Base-by-base conservation (phyloP, 331 rosid species). In the Pyracantha coccinea region DNA sequence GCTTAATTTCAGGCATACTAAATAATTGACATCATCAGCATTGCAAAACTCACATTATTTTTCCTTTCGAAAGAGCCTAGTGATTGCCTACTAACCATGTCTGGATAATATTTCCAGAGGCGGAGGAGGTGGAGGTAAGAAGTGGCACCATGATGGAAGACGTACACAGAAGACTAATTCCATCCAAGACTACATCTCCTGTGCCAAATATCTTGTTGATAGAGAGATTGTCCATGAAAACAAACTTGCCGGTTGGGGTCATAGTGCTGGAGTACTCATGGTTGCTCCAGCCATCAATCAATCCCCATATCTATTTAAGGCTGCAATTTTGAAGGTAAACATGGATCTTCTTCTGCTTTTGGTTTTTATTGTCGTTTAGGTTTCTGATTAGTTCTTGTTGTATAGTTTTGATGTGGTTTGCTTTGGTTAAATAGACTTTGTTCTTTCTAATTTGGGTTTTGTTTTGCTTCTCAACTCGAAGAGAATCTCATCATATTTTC, bases 221-320 rank as follows among this genome's bases (percentile, higher is more conserved):
- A 85, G 71, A 72, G 85, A 81, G 75, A 83, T 92, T 55, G 92
- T 90, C 73, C 78, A 85, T 73, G 92, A 89, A 80, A 87, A 85
- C 79, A 89, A 89, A 76, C 91, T 94, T 81, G 96, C 97, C 71
- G 92, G 89, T 75, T 87, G 89, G 86, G 97, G 97, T 79, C 88
- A 86, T 80, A 89, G 93, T 83, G 99, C 97, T 50, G 97, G 97
- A 80, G 97, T 97, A 66, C 93, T 92, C 77, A 73, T 90, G 88
- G 97, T 90, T 79, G 97, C 97, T 58, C 88, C 97, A 5, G 92
- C 97, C 72, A 84, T 94, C 75, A 94, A 94, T 80, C 57, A 50
- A 53, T 84, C 65, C 82, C 97, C 97, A 66, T 87, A 94, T 69
- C 78, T 92, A 88, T 94, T 94, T 63, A 82, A 73, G 64, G 96